Evolutionary conservation across 495 filamentous ascomycete genomes (phyloP), one percentile per base, ranked within the genome.

Genomic region (Penicillium cataractarum): DNA sequence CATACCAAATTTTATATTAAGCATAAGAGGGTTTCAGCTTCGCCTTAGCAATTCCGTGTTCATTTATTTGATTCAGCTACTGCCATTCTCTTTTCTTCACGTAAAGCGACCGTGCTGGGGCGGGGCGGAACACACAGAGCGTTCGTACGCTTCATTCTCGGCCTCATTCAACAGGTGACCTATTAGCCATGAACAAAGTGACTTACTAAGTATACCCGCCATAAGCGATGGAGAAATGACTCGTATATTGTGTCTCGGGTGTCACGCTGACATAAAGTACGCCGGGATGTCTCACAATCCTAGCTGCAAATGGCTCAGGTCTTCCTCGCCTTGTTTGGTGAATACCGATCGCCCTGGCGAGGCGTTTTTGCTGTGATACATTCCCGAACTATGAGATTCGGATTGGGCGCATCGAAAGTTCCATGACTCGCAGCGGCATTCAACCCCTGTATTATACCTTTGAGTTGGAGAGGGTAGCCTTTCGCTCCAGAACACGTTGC

Each of bases 401-500:
- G 40, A 46, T 46, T 46, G 15, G 42, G 42, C 42, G 17, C 42
- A 46, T 19, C 8, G 42, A 46, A 46, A 46, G 42, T 46, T 46
- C 13, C 42, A 46, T 46, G 42, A 46, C 42, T 46, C 42, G 42
- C 12, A 46, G 17, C 42, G 42, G 42, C 42, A 46, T 46, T 46
- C 17, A 10, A 46, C 12, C 42, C 22, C 42, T 46, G 42, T 46
- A 46, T 46, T 57, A 5, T 33, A 56, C 21, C 21, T 39, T 37
- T 35, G 31, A 24, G 53, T 37, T 17, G 53, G 53, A 24, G 27
- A 21, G 31, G 29, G 53, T 37, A 22, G 21, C 53, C 53, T 56
- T 56, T 56, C 32, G 53, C 29, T 24, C 29, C 53, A 8, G 53
- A 56, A 56, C 53, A 56, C 53, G 53, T 40, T 56, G 32, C 53